phyloP scores from a whole-genome alignment of 2,329 filamentous ascomycete genomes.

The Colletotrichum scovillei region DNA sequence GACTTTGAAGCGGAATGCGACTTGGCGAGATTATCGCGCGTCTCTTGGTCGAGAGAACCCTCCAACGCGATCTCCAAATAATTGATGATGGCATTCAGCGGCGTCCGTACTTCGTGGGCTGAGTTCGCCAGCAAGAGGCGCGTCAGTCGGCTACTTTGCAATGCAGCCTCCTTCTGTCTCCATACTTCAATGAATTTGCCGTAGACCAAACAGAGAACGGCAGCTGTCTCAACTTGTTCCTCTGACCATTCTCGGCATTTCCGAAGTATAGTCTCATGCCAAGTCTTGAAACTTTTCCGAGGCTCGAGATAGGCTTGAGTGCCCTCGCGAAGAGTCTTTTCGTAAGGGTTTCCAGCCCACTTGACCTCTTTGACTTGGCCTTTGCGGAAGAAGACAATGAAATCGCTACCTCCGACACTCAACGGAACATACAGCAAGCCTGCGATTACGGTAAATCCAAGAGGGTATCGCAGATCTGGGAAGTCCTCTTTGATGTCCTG shows the following conservation, averaged over 20 bases:
- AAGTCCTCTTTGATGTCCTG: conserved; percentile 83
- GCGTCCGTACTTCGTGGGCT: conserved; percentile 91
- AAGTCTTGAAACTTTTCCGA: conserved; percentile 81
- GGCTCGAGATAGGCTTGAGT: conserved; percentile 82
- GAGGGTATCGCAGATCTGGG: conserved; percentile 81
- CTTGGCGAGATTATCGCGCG: conserved; percentile 83
- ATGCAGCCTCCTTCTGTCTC: conserved; percentile 87
- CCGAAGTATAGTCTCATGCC: conserved; percentile 84
- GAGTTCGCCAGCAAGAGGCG: conserved; percentile 85
- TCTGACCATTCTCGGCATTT: conserved; percentile 91
- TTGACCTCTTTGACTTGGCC: conserved; percentile 81
- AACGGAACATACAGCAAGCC: conserved; percentile 86
- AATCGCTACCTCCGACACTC: conserved; percentile 80
- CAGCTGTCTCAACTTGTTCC: conserved; percentile 89
- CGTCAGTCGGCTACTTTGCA: conserved; percentile 86
- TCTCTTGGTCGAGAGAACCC: conserved; percentile 82
- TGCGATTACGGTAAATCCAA: conserved; percentile 82
- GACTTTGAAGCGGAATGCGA: conserved; percentile 94
- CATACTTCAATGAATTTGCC: conserved; percentile 92
- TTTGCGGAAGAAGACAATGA: conserved; percentile 91
- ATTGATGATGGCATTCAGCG: conserved; percentile 93
- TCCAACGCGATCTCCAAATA: conserved; percentile 93
- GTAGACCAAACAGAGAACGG: conserved; percentile 88
- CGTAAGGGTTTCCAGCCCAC: conserved; percentile 89
- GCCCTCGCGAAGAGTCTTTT: conserved; percentile 79